A percentile compares a stretch with the other conserved stretches of the same genome.
phyloP scores from a whole-genome alignment of 768 basidiomycete genomes.

The Rhodotorula kratochvilovae region DNA sequence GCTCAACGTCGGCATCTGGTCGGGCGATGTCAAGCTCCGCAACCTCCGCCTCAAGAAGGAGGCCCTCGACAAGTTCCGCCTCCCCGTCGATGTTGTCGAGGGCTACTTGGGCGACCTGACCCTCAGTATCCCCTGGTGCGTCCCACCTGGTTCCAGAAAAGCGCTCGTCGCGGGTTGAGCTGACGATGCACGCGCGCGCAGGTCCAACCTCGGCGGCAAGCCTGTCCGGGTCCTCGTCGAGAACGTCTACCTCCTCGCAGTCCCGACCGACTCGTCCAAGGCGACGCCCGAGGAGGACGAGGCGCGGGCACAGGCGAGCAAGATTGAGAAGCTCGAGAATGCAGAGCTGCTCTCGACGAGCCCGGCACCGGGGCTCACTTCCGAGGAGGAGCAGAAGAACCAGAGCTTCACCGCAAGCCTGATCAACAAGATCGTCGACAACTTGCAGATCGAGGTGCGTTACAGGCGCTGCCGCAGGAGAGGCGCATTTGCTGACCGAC shows the following conservation, averaged over 20 bases:
- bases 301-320: constrained; percentile 70
- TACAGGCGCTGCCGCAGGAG: background rate
- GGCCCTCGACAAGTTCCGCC: constrained; percentile 86
- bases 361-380: constrained; percentile 32
- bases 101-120: constrained; percentile 84
- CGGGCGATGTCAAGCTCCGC: constrained; percentile 57
- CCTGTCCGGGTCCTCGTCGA: constrained; percentile 88
- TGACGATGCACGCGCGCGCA: constrained; percentile 44
- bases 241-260: constrained; percentile 89
- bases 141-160: too few species aligned
- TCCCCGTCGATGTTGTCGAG: constrained; percentile 92
- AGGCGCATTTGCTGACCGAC: background rate
- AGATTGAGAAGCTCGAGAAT: constrained; percentile 79
- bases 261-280: constrained; percentile 61
- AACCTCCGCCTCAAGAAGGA: constrained; percentile 85
- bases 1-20: constrained; percentile 85
- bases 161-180: background rate
- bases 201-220: constrained; percentile 67
- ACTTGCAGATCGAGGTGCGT: constrained; percentile 80
- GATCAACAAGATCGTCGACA: constrained; percentile 85
- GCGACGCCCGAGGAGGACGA: constrained; percentile 71
- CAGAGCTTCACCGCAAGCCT: constrained; percentile 79
- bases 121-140: constrained; percentile 72
- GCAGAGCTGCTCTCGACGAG: constrained; percentile 63
- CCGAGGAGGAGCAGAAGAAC: constrained; percentile 60